Evolutionary conservation across 1,139 yeast genomes (phyloP).

Genomic region (Neolecta irregularis): DNA sequence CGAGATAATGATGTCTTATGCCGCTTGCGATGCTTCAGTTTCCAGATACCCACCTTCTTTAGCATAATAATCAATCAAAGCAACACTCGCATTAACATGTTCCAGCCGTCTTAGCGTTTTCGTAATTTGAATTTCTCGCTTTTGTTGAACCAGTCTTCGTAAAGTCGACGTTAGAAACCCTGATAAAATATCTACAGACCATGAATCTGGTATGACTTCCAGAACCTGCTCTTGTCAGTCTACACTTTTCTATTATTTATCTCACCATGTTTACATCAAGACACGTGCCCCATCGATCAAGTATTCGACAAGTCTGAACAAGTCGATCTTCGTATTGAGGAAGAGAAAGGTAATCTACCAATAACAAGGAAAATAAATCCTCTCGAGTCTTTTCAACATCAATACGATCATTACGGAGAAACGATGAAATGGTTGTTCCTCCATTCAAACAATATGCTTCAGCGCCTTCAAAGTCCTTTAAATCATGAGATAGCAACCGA

Average conservation of each 20-base stretch:
- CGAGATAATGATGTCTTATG: too few relatives aligned
- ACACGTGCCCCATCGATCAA: constrained; percentile 22
- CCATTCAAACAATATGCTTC: constrained; percentile 24
- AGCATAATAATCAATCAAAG: too few relatives aligned
- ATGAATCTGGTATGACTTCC: constrained; percentile 21
- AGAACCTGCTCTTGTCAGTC: constrained; percentile 18
- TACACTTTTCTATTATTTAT: background rate
- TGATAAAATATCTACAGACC: constrained; percentile 25
- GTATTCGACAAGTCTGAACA: constrained; percentile 19
- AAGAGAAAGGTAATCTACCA: constrained; percentile 20
- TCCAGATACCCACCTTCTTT: too few relatives aligned
- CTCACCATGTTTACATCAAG: constrained; percentile 19
- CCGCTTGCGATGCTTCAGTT: too few relatives aligned
- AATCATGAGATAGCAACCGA: constrained; percentile 21
- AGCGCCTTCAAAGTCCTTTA: constrained; percentile 25
- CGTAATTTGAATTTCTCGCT: too few relatives aligned
- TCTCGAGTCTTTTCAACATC: constrained; percentile 8
- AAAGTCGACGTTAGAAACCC: constrained; percentile 19
- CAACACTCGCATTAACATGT: too few relatives aligned
- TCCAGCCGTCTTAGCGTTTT: too few relatives aligned
- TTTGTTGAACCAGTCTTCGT: constrained; percentile 14
- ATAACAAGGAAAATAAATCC: constrained; percentile 21
- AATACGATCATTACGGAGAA: constrained; percentile 1
- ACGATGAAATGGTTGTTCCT: constrained; percentile 10
- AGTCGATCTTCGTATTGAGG: constrained; percentile 18